These are phyloP conservation scores for Lepidium didymum DNA, from an alignment of 345 rosid genomes.

Conservation along the genomic window DNA sequence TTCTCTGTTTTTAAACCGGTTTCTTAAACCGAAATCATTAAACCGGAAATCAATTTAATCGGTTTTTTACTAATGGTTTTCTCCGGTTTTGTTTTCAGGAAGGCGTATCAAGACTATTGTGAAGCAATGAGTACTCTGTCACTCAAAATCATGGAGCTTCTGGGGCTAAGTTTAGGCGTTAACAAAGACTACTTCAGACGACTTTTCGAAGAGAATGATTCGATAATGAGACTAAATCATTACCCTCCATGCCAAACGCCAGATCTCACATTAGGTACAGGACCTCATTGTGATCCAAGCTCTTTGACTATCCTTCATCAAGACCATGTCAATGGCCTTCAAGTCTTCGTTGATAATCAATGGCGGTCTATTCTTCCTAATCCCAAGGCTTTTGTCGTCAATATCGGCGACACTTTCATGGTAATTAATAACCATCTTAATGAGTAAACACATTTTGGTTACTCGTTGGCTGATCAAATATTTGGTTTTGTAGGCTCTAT, in stretches of 20 bases:
- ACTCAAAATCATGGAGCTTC: slow-evolving; percentile 80
- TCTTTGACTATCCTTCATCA: slow-evolving; percentile 98
- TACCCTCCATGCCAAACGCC: slow-evolving; percentile 97
- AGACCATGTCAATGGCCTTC: slow-evolving; percentile 91
- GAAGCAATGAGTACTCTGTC: slow-evolving; percentile 85
- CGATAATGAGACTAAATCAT: slow-evolving; percentile 95
- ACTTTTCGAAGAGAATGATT: slow-evolving; percentile 76
- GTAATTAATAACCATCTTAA: slow-evolving; percentile 32
- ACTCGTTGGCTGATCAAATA: background rate
- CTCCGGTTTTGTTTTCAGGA: slow-evolving; percentile 32
- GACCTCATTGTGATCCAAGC: slow-evolving; percentile 99
- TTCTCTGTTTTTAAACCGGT: slow-evolving; percentile 17
- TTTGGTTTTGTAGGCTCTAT: slow-evolving; percentile 24
- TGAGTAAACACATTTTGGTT: background rate
- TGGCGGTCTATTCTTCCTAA: slow-evolving; percentile 78
- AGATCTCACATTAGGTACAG: slow-evolving; percentile 88
- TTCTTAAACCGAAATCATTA: background rate
- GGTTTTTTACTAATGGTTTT: background rate
- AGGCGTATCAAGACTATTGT: slow-evolving; percentile 71
- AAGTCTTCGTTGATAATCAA: slow-evolving; percentile 76
- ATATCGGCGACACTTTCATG: slow-evolving; percentile 99
- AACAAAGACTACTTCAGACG: slow-evolving; percentile 47
- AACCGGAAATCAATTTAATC: background rate
- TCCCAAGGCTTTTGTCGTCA: slow-evolving; percentile 77
- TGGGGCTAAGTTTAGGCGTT: slow-evolving; percentile 72